Evolutionary conservation across 495 filamentous ascomycete species (phyloP), one percentile per base, ranked within the genome.

Genomic region (Xylaria cubensis): DNA sequence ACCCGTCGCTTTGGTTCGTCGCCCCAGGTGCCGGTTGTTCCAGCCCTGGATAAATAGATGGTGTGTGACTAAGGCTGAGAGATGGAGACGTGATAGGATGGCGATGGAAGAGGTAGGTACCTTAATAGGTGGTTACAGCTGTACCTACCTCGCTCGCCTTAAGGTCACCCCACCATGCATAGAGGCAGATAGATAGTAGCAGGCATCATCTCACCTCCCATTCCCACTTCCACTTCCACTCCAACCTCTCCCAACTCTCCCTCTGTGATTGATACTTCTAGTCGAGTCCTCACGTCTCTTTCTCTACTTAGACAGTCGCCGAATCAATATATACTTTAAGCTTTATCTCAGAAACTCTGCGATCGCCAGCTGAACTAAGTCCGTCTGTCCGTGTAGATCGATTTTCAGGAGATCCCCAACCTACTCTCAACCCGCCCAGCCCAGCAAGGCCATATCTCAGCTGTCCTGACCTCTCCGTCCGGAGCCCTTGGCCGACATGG

Each of bases 401-500:
- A 29, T 29, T 19, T 26, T 13, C 55, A 26, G 4, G 12, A 58
- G 1, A 62, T 62, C 59, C 36, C 13, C 59, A 41, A 39, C 36
- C 36, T 41, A 19, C 34, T 6, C 58, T 41, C 34, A 21, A 19
- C 2, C 19, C 34, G 34, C 36, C 32, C 59, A 41, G 24, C 21
- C 10, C 61, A 44, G 12, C 61, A 50, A 32, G 50, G 24, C 63
- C 13, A 46, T 50, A 17, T 41, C 53, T 58, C 51, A 39, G n/a
- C 24, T 32, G 1, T 41, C 51, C 34, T 44, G 51, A 58, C 24
- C 67, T 63, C 34, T n/a, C 55, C 13, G 32, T 48, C 46, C 24
- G 26, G 44, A 55, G 24, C 36, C 32, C 24, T 61, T 58, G 51
- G 70, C 70, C 63, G 21, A 48, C 41, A 83, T 83, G 81, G 75